Evolutionary conservation across 2,329 filamentous ascomycete genomes (phyloP).

Genomic region (Talaromyces islandicus): DNA sequence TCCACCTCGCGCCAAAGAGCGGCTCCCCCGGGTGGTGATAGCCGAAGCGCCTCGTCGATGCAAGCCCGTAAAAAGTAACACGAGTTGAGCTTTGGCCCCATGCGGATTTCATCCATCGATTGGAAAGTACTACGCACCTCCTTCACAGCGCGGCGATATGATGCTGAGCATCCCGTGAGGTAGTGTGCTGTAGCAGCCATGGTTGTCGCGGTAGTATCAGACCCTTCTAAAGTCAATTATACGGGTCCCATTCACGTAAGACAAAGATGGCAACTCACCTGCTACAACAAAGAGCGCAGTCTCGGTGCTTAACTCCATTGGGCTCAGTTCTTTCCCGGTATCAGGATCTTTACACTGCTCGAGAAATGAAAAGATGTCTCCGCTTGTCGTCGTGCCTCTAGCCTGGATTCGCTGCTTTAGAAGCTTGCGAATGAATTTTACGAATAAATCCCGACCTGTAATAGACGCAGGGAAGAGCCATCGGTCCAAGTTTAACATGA

Average conservation of each 20-base stretch:
- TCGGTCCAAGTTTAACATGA: neutral
- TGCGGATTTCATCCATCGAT: neutral
- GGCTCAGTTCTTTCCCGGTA: neutral
- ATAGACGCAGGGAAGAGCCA: neutral
- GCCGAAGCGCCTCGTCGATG: constrained; percentile 15
- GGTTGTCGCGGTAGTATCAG: neutral
- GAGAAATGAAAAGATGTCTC: neutral
- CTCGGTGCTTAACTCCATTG: neutral
- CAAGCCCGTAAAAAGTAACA: constrained; percentile 13
- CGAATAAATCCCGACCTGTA: neutral
- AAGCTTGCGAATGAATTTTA: neutral
- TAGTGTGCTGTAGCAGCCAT: neutral
- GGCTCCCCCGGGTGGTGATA: constrained; percentile 10
- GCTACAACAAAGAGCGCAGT: neutral
- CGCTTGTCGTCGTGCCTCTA: neutral
- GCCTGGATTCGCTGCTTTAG: neutral
- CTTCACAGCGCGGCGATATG: neutral
- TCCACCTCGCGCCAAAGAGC: constrained; percentile 11
- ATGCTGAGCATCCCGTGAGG: neutral
- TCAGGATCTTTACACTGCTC: neutral
- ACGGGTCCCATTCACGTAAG: neutral
- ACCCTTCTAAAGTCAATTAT: neutral
- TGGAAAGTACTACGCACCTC: neutral
- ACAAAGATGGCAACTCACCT: neutral
- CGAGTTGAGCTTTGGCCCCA: neutral